These are phyloP conservation scores for Aspergillus heteromorphus DNA, from an alignment of 495 filamentous ascomycete genomes.

Conservation along the genomic window DNA sequence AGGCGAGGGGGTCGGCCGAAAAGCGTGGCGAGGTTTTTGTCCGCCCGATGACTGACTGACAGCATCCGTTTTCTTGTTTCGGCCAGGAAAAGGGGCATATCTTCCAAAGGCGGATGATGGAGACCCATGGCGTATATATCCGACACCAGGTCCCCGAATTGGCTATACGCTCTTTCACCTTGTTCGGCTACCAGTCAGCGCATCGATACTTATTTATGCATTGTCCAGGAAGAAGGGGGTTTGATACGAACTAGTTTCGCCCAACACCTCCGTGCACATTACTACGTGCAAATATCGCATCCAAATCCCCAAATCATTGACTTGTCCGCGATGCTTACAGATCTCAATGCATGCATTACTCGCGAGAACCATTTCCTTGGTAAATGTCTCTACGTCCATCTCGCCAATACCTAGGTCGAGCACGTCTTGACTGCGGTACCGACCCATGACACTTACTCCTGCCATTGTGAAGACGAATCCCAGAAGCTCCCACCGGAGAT, in stretches of 20 bases:
- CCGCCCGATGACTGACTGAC: conserved; percentile 32
- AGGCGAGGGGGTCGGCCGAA: conserved; percentile 47
- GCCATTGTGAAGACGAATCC: conserved; percentile 40
- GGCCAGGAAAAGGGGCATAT: conserved; percentile 33
- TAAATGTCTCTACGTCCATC: not conserved
- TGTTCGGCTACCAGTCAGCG: not conserved
- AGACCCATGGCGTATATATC: conserved; percentile 20
- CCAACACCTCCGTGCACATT: not conserved
- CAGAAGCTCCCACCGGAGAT: conserved; percentile 48
- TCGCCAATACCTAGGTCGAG: not conserved
- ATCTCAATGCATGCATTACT: conserved; percentile 6
- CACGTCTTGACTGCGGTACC: not conserved
- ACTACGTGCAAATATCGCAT: not conserved
- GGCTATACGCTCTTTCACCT: conserved; percentile 35
- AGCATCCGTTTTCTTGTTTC: conserved; percentile 42
- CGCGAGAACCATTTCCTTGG: conserved; percentile 5
- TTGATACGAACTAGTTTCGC: not conserved
- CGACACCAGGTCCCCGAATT: conserved; percentile 34
- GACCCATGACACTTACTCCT: conserved; percentile 18
- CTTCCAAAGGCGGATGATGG: not conserved
- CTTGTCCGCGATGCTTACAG: conserved; percentile 1
- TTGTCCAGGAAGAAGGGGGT: not conserved
- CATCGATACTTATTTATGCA: no score
- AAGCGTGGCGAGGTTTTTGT: conserved; percentile 42
- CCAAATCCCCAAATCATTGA: conserved; percentile 5